Evolutionary conservation across 2,329 filamentous ascomycete species (phyloP).

Genomic region (Fusarium pseudograminearum): DNA sequence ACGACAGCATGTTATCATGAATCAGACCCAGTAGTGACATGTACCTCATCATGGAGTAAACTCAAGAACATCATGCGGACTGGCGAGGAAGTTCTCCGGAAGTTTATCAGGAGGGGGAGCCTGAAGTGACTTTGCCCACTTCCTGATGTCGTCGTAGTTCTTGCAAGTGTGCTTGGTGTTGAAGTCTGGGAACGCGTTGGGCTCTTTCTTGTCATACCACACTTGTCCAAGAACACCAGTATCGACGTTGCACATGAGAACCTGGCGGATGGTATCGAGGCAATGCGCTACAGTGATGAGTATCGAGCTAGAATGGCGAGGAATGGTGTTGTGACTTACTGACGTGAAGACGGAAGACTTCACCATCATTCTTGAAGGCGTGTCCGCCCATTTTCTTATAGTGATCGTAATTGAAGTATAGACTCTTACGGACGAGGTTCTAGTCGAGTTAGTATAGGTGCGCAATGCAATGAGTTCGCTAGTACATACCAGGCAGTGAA

Average conservation of each 20-base stretch:
- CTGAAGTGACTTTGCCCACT: constrained; percentile 67
- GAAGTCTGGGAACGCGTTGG: constrained; percentile 70
- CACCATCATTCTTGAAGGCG: constrained; percentile 67
- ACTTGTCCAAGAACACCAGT: constrained; percentile 71
- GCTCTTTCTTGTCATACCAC: constrained; percentile 63
- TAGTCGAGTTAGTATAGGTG: constrained; percentile 30
- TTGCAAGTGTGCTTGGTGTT: constrained; percentile 70
- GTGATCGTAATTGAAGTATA: constrained; percentile 71
- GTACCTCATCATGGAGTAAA: constrained; percentile 29
- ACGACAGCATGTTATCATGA: background rate
- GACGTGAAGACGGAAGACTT: constrained; percentile 67
- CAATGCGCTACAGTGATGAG: constrained; percentile 59
- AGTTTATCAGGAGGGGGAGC: constrained; percentile 35
- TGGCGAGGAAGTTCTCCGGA: constrained; percentile 33
- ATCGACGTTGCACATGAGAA: constrained; percentile 73
- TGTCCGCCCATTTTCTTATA: constrained; percentile 64
- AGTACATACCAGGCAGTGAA: constrained; percentile 66
- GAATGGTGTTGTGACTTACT: constrained; percentile 55
- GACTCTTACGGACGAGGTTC: constrained; percentile 69
- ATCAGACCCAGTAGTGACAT: fast-evolving
- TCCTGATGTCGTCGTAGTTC: constrained; percentile 65
- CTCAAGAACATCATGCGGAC: constrained; percentile 26
- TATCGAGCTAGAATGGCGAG: fast-evolving
- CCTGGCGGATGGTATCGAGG: constrained; percentile 70
- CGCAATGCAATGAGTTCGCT: fast-evolving